Evolutionary conservation across 257 asterid genomes (phyloP), one percentile per base, ranked within the genome.

Genomic region (Solanum clarkiae): DNA sequence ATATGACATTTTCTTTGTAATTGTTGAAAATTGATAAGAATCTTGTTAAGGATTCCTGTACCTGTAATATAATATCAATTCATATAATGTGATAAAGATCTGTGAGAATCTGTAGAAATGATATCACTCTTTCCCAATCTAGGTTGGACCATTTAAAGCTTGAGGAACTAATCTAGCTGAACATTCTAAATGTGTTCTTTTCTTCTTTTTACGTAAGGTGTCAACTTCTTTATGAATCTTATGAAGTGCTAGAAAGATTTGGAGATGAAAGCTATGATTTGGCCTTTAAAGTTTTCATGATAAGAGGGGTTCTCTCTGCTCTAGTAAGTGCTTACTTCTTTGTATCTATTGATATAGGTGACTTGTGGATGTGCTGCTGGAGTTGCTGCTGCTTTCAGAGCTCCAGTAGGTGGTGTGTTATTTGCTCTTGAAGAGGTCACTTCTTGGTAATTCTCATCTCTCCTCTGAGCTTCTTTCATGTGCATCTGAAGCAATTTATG

Each of bases 301-400:
- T 84, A 75, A 77, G 85, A 84, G 87, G 83, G 89, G 86, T 80
- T 80, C 86, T 89, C 89, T 88, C 92, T 80, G 79, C 65, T 22
- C 29, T 65, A 62, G 68, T 81, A 82, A 75, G 85, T 86, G 87
- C 93, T 91, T 86, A 89, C 91, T 84, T 86, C 82, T 84, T 85
- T 80, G 85, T 80, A 85, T 86, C 87, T 91, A 88, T 89, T 89
- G 91, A 89, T 88, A 90, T 89, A 97, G 99, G 99, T 97, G 86
- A 97, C 99, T 79, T 97, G 99, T 92, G 99, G 99, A 92, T 97
- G 98, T 93, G 99, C 99, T 90, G 99, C 98, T 82, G 98, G 99
- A 85, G 98, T 97, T 82, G 98, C 99, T 91, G 99, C 99, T 89
- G 99, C 99, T 81, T 97, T 97, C 88, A 93, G 99, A 93, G 98